Evolutionary conservation across 83 land plant genomes (phyloP).

Genomic region (Diphasiastrum complanatum): DNA sequence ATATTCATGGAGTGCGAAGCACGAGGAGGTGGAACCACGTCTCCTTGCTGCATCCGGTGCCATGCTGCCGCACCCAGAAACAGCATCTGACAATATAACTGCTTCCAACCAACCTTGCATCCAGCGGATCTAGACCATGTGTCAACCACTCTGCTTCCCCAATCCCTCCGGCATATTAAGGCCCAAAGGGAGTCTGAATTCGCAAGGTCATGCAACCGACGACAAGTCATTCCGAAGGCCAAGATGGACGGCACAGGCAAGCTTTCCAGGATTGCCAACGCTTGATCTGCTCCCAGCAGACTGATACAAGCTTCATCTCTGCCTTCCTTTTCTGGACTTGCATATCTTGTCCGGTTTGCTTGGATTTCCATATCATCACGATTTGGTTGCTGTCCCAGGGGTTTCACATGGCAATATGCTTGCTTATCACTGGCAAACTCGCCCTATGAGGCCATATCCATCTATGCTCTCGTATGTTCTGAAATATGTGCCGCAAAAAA

Average conservation of each 20-base stretch:
- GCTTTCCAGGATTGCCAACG: background rate
- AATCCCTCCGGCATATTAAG: background rate
- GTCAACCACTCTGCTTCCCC: background rate
- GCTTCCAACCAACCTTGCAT: constrained; percentile 1
- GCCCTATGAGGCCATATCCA: too few species aligned
- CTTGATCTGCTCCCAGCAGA: constrained; percentile 1
- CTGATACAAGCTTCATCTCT: too few species aligned
- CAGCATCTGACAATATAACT: background rate
- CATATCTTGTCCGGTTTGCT: too few species aligned
- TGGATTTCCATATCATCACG: too few species aligned
- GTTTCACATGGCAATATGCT: too few species aligned
- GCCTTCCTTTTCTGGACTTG: too few species aligned
- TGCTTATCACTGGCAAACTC: too few species aligned
- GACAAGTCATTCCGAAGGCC: constrained; percentile 5
- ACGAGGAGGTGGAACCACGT: constrained; percentile 5
- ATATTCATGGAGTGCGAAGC: constrained; percentile 13
- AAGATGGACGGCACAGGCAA: background rate
- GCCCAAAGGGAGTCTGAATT: constrained; percentile 1
- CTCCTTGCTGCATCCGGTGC: constrained; percentile 3
- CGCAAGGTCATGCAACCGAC: background rate
- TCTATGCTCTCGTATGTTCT: too few species aligned
- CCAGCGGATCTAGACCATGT: background rate
- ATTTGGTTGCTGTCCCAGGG: too few species aligned
- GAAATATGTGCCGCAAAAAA: too few species aligned
- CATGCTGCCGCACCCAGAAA: background rate